Evolutionary conservation across 192 early-diverging fungal genomes (phyloP), one percentile per base, ranked within the genome.

Genomic region (Coemansia sp.): DNA sequence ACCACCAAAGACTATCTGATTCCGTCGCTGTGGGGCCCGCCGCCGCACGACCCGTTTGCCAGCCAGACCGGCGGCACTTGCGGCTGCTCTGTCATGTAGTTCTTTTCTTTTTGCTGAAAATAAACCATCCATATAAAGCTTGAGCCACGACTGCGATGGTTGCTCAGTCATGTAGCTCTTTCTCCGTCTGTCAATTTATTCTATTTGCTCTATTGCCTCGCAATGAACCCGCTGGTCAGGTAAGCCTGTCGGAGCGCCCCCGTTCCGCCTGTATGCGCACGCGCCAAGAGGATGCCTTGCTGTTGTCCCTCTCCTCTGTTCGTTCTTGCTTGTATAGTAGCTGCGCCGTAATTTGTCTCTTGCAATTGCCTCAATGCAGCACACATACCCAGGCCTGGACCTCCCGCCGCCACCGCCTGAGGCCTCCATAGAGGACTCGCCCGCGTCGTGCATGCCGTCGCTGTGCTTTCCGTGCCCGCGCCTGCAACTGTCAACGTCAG

Each of bases 1-100:
- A 76, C 65, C 63, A 87, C 85, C 67, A 85, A 84, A 70, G 85
- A 87, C 79, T 82, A 75, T 40, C 68, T 87, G 15, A 60, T 87
- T 71, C 85, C 85, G 11, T 84, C 71, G 18, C 70, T 83, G 55
- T 87, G 85, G 85, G 85, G 85, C 8, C 76, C 71, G 34, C 82
- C 85, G 58, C 65, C 84, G 17, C 81, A 83, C 62, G 85, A 87
- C 74, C 85, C 84, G 21, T 87, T 83, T 64, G 81, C 84, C 57
- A 83, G 76, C 68, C 84, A 84, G 70, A 70, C 82, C 14, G 62
- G 66, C 69, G 79, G 79, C 66, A 54, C 66, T 34, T 81, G 79
- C 53, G 79, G 79, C 46, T 81, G 79, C 67, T 74, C 73, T 4
- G 79, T 81, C 48, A 81, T 81, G 79, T 81, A 79, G 62, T 23